phyloP scores from a whole-genome alignment of 768 basidiomycete genomes.

The Rhodosporidiobolus sp. region DNA sequence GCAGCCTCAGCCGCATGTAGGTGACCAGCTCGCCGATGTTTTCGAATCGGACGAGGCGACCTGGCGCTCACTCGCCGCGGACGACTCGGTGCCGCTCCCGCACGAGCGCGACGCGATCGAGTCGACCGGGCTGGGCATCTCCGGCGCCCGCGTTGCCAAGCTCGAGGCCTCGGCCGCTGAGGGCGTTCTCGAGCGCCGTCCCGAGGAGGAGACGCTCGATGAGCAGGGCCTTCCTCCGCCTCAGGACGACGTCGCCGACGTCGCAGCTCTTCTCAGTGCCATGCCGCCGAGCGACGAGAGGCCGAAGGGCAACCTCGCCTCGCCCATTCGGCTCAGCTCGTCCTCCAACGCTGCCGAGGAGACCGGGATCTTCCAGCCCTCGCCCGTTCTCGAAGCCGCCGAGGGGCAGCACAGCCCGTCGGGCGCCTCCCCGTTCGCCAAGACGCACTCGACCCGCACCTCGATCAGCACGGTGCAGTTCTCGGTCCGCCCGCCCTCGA shows the following conservation, averaged over 20 bases:
- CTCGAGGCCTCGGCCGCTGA: constrained; percentile 1
- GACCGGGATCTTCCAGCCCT: constrained; percentile 13
- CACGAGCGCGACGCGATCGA: constrained; percentile 24
- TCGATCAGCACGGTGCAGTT: constrained; percentile 35
- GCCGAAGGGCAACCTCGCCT: constrained; percentile 29
- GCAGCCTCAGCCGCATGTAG: neutral
- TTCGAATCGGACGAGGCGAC: constrained; percentile 41
- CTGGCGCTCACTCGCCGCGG: constrained; percentile 29
- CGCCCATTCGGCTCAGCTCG: constrained; percentile 40
- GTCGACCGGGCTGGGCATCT: constrained; percentile 39
- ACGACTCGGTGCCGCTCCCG: constrained; percentile 1
- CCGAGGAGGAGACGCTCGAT: constrained; percentile 14
- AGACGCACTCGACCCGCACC: constrained; percentile 17
- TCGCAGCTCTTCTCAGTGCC: constrained; percentile 32
- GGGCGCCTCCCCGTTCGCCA: constrained; percentile 13
- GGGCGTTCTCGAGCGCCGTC: constrained; percentile 7
- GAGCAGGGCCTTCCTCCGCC: constrained; percentile 19
- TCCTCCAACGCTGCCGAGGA: neutral
- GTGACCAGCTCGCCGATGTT: constrained; percentile 41
- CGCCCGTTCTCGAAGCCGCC: neutral
- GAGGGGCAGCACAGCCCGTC: neutral
- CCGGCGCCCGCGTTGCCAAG: constrained; percentile 12
- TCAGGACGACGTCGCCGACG: constrained; percentile 41
- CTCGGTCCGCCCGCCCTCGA: constrained; percentile 35
- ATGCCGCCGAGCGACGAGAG: constrained; percentile 12